A percentile compares a stretch with the other conserved stretches of the same genome.
phyloP scores from a whole-genome alignment of 2,329 filamentous ascomycete genomes.

The Arachnomyces sp. region DNA sequence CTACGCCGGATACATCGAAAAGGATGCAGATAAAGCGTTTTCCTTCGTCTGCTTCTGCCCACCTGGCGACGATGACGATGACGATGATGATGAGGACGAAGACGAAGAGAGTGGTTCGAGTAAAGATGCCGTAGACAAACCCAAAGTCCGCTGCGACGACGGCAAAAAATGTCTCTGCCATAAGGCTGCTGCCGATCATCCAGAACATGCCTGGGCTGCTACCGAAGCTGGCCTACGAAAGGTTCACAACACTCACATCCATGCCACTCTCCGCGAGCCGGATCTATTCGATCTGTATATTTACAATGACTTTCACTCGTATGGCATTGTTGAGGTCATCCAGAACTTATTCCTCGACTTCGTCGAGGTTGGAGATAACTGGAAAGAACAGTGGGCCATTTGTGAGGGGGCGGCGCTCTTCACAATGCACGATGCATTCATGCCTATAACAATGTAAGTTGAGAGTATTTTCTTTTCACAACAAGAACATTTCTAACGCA shows the following conservation, averaged over 20 bases:
- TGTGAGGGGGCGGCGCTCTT: slow-evolving; percentile 32
- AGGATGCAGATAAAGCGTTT: too few species aligned
- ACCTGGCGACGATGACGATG: too few species aligned
- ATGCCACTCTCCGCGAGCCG: slow-evolving; percentile 20
- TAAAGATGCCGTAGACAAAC: too few species aligned
- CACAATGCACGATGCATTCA: slow-evolving; percentile 13
- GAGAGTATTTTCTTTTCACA: background rate
- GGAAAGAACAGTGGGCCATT: slow-evolving; percentile 34
- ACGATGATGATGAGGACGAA: too few species aligned
- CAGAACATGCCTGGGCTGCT: background rate
- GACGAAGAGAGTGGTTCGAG: too few species aligned
- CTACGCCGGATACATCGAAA: too few species aligned
- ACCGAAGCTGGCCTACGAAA: slow-evolving; percentile 1
- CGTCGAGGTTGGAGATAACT: slow-evolving; percentile 25
- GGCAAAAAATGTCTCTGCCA: too few species aligned
- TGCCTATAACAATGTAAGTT: slow-evolving; percentile 14
- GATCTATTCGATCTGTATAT: slow-evolving; percentile 37
- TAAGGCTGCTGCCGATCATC: background rate
- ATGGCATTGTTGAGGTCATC: slow-evolving; percentile 35
- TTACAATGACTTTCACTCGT: slow-evolving; percentile 36
- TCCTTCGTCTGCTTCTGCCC: too few species aligned
- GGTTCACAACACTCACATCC: background rate
- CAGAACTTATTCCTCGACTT: slow-evolving; percentile 38
- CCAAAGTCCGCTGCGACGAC: too few species aligned
- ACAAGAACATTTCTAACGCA: background rate